Conservation (phyloP, 1,284 basidiomycete genomes). For the Boletus austroedulis region DNA sequence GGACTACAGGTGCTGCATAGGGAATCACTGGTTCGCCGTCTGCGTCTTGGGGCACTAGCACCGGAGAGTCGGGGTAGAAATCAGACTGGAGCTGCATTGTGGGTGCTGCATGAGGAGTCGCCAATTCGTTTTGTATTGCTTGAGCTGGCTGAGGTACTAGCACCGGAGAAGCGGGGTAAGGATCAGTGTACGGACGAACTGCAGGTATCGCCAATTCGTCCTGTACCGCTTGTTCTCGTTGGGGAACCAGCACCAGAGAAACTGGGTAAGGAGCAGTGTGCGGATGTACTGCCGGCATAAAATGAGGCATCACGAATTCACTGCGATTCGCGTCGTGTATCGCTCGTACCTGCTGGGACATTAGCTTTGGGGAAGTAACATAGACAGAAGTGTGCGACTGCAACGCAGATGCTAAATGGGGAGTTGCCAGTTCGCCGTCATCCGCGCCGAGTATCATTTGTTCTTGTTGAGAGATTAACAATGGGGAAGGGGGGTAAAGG, state of each 20-base stretch:
- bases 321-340: neutral
- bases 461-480: neutral
- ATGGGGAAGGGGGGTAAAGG: neutral
- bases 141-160: neutral
- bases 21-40: neutral
- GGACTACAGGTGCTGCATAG: conserved; percentile 8
- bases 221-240: neutral
- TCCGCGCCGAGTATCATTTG: too few species aligned
- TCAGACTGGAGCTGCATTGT: neutral
- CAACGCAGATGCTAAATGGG: neutral
- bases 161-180: conserved; percentile 27
- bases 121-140: neutral
- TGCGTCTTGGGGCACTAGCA: neutral
- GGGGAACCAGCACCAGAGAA: neutral
- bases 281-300: conserved; percentile 31
- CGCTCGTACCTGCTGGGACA: neutral
- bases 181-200: conserved; percentile 19
- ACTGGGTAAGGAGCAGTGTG: conserved; percentile 36
- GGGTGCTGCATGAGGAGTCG: neutral
- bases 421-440: neutral
- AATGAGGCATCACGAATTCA: neutral
- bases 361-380: neutral
- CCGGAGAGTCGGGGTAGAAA: neutral
- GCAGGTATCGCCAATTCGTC: neutral
- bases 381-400: too few species aligned